These are phyloP conservation scores for Hevea brasiliensis DNA, from an alignment of 345 rosid genomes.

Conservation along the genomic window DNA sequence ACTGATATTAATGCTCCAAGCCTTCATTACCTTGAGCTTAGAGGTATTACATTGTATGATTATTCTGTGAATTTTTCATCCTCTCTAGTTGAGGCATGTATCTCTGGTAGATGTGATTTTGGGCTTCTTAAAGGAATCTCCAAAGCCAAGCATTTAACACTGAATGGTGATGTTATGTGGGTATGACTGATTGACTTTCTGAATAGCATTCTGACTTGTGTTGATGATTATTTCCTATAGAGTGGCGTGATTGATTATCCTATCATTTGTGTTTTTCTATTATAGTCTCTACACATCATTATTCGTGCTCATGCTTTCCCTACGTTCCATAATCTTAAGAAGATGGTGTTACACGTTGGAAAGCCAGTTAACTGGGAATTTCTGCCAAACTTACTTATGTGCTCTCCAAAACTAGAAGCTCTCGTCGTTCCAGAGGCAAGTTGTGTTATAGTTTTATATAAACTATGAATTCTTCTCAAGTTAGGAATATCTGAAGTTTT, in stretches of 20 bases:
- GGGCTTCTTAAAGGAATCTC: no score
- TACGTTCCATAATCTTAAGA: background rate
- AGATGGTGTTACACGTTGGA: background rate
- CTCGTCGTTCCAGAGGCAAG: slow-evolving; percentile 9
- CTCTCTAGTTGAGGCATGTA: no score
- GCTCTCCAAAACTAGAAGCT: slow-evolving; percentile 1
- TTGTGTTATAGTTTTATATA: background rate
- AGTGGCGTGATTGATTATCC: no score
- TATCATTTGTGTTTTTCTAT: no score
- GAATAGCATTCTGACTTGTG: no score
- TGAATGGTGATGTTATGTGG: no score
- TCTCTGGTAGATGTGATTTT: no score
- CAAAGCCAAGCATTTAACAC: no score
- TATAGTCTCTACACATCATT: background rate
- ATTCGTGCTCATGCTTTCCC: background rate
- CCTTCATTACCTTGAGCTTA: background rate
- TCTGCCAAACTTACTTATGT: background rate
- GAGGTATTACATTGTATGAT: background rate
- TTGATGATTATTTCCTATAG: no score
- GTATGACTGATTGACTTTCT: no score
- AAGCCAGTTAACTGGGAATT: background rate
- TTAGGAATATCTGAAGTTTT: background rate
- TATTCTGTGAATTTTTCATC: no score
- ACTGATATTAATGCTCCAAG: background rate
- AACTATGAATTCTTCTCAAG: background rate